Conservation (phyloP, 2,329 filamentous ascomycete genomes). For the Trichoderma hamatum region DNA sequence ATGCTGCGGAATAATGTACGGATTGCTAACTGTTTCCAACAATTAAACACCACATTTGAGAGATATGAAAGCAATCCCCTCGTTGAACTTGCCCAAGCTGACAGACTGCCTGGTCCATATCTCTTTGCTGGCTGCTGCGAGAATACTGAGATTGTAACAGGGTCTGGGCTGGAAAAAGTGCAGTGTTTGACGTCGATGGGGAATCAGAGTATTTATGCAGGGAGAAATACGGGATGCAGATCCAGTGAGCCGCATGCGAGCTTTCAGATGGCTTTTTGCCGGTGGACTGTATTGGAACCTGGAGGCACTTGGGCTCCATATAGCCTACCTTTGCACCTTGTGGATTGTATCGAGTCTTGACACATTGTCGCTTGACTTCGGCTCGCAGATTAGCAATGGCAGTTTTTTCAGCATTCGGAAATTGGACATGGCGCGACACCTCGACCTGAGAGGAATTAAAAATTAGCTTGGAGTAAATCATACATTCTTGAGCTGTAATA, state of each 20-base stretch:
- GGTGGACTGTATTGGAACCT: slow-evolving; percentile 39
- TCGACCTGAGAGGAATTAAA: slow-evolving; percentile 37
- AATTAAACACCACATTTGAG: slow-evolving; percentile 53
- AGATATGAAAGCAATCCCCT: slow-evolving; percentile 51
- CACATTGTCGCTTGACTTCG: slow-evolving; percentile 42
- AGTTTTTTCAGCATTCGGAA: slow-evolving; percentile 41
- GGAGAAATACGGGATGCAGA: slow-evolving; percentile 53
- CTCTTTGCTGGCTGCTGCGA: slow-evolving; percentile 43
- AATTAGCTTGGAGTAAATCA: slow-evolving; percentile 21
- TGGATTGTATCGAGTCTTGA: slow-evolving; percentile 44
- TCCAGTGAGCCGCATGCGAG: slow-evolving; percentile 41
- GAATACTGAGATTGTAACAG: slow-evolving; percentile 50
- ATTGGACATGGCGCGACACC: slow-evolving; percentile 38
- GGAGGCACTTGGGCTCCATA: slow-evolving; percentile 46
- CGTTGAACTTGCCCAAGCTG: slow-evolving; percentile 40
- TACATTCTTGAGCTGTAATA: slow-evolving; percentile 28
- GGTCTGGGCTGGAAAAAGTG: slow-evolving; percentile 47
- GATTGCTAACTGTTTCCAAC: slow-evolving; percentile 46
- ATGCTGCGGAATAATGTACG: not conserved
- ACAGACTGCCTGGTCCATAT: slow-evolving; percentile 52
- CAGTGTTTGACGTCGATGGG: slow-evolving; percentile 36
- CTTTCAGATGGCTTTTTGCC: slow-evolving; percentile 31
- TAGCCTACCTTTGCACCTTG: slow-evolving; percentile 46
- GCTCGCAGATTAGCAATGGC: slow-evolving; percentile 43
- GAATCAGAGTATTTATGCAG: slow-evolving; percentile 49